A percentile compares a stretch with the other conserved stretches of the same genome.
Evolutionary conservation across 345 rosid species (phyloP).

Genomic region (Sisymbrium altissimum): DNA sequence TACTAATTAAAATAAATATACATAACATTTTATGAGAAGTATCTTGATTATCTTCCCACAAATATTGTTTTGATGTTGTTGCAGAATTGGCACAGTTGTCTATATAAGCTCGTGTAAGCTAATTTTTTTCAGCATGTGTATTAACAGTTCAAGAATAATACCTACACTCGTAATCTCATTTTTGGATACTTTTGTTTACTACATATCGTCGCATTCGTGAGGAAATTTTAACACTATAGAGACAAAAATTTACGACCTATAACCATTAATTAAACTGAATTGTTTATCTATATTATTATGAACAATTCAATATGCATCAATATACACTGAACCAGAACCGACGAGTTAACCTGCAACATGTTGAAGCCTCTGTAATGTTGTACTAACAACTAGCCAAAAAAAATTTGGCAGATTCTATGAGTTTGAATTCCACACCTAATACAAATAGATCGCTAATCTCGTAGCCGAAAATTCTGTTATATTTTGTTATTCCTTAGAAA

Average conservation of each 20-base stretch:
- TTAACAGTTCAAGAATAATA: neutral
- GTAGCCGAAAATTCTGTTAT: too few relatives aligned
- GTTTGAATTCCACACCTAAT: too few relatives aligned
- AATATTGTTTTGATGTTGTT: neutral
- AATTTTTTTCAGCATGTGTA: neutral
- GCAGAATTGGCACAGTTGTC: neutral
- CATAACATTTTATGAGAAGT: neutral
- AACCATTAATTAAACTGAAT: neutral
- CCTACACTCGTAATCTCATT: neutral
- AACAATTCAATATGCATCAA: neutral
- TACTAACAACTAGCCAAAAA: neutral
- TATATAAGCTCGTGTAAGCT: neutral
- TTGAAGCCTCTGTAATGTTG: neutral
- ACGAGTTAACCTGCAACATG: neutral
- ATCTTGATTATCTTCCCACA: neutral
- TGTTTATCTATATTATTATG: neutral
- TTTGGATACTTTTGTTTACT: neutral
- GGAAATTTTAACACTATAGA: neutral
- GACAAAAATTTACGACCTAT: neutral
- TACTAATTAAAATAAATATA: neutral
- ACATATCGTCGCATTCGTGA: neutral
- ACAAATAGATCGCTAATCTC: too few relatives aligned
- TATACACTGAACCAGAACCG: neutral
- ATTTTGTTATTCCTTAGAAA: too few relatives aligned
- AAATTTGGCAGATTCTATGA: too few relatives aligned